Conservation (phyloP, 305 asterid species). For the Fraxinus floribunda region DNA sequence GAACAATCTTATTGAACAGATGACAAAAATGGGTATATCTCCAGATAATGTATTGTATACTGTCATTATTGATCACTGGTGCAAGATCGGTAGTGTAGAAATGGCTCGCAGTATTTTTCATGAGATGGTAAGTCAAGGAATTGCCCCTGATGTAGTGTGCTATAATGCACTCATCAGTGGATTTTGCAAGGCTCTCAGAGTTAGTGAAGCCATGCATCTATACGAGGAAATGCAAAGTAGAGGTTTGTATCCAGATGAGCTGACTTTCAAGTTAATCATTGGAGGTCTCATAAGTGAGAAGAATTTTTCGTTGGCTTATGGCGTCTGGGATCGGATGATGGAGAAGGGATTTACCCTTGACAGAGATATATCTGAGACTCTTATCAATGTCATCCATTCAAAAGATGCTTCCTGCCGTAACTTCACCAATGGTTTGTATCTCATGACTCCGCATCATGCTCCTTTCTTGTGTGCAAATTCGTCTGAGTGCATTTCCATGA, state of each 20-base stretch:
- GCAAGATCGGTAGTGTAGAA: constrained; percentile 56
- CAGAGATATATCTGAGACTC: constrained; percentile 64
- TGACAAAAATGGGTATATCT: constrained; percentile 51
- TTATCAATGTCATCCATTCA: constrained; percentile 54
- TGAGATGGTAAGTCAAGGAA: constrained; percentile 68
- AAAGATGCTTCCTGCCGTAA: constrained; percentile 37
- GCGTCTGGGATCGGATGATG: constrained; percentile 93
- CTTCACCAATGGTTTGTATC: constrained; percentile 27
- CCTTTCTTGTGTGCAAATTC: not conserved
- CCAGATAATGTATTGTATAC: constrained; percentile 72
- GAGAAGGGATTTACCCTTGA: constrained; percentile 90
- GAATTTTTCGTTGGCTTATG: constrained; percentile 64
- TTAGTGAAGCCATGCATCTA: constrained; percentile 64
- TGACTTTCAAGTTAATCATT: constrained; percentile 72
- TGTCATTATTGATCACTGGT: constrained; percentile 62
- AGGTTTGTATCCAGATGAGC: constrained; percentile 66
- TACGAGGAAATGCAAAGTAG: constrained; percentile 68
- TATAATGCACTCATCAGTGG: constrained; percentile 81
- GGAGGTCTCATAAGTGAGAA: constrained; percentile 74
- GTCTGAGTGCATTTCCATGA: not conserved
- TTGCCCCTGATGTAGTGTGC: constrained; percentile 69
- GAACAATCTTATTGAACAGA: constrained; percentile 65
- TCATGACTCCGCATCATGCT: not conserved
- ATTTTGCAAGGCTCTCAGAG: constrained; percentile 60
- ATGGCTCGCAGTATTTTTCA: constrained; percentile 56